A percentile compares a stretch with the other conserved stretches of the same genome.
Conservation (phyloP, 306 rosid genomes). For the Quillaja saponaria region DNA sequence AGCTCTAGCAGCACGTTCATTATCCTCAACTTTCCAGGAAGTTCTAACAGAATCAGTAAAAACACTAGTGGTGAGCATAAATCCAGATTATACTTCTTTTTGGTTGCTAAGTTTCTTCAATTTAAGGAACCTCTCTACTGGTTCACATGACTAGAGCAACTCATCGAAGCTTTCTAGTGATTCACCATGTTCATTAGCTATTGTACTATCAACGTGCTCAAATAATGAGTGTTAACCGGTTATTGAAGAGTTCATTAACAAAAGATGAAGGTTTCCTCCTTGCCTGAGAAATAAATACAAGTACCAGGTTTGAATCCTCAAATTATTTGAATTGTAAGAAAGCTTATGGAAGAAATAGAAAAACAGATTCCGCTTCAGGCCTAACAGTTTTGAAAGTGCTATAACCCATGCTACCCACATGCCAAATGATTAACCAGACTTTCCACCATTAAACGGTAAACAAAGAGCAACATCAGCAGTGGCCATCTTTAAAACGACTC, state of each 20-base stretch:
- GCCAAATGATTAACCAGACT: conserved; percentile 14
- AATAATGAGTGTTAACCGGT: conserved; percentile 55
- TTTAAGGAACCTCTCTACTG: conserved; percentile 71
- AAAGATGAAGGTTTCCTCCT: conserved; percentile 72
- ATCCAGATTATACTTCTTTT: conserved; percentile 28
- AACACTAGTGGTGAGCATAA: conserved; percentile 27
- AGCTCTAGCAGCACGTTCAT: conserved; percentile 23
- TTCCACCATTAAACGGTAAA: conserved; percentile 3
- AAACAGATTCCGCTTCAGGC: conserved; percentile 14
- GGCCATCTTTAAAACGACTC: background rate
- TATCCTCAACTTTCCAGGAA: conserved; percentile 34
- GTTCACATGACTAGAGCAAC: conserved; percentile 68
- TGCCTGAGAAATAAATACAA: conserved; percentile 52
- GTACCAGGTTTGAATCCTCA: background rate
- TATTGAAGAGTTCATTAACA: conserved; percentile 41
- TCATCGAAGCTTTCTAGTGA: conserved; percentile 47
- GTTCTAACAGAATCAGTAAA: conserved; percentile 26
- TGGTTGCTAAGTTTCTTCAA: conserved; percentile 40
- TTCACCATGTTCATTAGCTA: conserved; percentile 40
- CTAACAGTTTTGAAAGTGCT: conserved; percentile 8
- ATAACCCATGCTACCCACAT: conserved; percentile 11
- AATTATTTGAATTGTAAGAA: conserved; percentile 17
- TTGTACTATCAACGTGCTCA: conserved; percentile 35
- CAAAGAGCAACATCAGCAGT: conserved; percentile 5
- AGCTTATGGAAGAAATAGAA: conserved; percentile 22